Conservation (phyloP, 306 rosid genomes). For the Leucaena leucocephala region DNA sequence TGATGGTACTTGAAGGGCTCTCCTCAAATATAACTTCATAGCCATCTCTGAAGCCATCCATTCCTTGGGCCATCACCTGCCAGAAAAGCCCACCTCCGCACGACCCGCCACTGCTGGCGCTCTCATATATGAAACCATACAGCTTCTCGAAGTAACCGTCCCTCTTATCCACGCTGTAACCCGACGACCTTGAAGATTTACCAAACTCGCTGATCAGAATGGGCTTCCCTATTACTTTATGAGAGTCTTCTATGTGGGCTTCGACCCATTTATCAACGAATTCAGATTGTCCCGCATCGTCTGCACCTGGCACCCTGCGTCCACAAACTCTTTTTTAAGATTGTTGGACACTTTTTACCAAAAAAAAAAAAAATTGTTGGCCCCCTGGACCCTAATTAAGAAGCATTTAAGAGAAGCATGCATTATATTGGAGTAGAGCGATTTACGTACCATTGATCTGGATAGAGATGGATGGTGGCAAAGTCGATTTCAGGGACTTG, state of each 20-base stretch:
- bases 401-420: background rate
- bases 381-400: too few relatives aligned
- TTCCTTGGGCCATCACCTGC: slow-evolving; percentile 47
- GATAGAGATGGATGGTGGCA: slow-evolving; percentile 50
- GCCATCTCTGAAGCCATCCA: slow-evolving; percentile 43
- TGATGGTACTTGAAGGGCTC: slow-evolving; percentile 38
- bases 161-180: slow-evolving; percentile 34
- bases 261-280: slow-evolving; percentile 42
- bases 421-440: background rate
- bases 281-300: slow-evolving; percentile 23
- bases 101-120: slow-evolving; percentile 40
- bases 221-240: slow-evolving; percentile 32
- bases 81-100: slow-evolving; percentile 50
- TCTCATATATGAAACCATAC: slow-evolving; percentile 22
- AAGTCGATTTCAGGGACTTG: slow-evolving; percentile 44
- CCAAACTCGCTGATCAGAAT: slow-evolving; percentile 44
- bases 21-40: slow-evolving; percentile 39
- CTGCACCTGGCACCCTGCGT: slow-evolving; percentile 31
- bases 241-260: slow-evolving; percentile 31
- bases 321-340: background rate
- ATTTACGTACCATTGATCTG: slow-evolving; percentile 42
- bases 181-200: slow-evolving; percentile 35
- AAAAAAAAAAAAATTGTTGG: too few relatives aligned
- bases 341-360: too few relatives aligned
- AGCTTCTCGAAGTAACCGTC: slow-evolving; percentile 29